Conservation (phyloP, 2,329 filamentous ascomycete species). For the Ploettnerulaceae sp. region DNA sequence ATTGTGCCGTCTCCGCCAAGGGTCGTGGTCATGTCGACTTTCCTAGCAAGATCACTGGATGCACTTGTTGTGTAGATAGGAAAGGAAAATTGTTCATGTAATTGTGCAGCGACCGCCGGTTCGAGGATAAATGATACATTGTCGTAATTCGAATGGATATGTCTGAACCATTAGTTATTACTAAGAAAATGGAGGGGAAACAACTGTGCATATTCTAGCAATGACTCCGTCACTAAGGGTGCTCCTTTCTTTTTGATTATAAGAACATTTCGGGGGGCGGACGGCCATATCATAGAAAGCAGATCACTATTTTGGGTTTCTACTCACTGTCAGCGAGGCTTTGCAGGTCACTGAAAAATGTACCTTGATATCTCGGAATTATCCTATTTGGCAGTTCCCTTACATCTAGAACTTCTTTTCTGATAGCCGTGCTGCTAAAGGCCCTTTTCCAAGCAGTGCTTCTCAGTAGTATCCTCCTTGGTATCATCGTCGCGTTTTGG, state of each 20-base stretch:
- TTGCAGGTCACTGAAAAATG: constrained; percentile 27
- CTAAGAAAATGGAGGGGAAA: neutral
- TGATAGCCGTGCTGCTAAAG: constrained; percentile 46
- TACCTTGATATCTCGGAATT: constrained; percentile 60
- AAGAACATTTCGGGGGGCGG: constrained; percentile 63
- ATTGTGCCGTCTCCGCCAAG: constrained; percentile 93
- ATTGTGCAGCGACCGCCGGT: constrained; percentile 62
- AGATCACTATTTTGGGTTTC: constrained; percentile 55
- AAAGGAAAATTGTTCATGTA: constrained; percentile 67
- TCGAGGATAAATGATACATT: constrained; percentile 80
- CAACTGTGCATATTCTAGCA: constrained; percentile 37
- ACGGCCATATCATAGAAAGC: constrained; percentile 62
- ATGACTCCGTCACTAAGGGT: constrained; percentile 33
- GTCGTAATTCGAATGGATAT: constrained; percentile 76
- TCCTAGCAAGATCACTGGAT: constrained; percentile 56
- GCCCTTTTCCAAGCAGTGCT: constrained; percentile 19
- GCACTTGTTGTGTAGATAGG: constrained; percentile 58
- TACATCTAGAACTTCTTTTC: constrained; percentile 47
- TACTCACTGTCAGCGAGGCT: constrained; percentile 41
- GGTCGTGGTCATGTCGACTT: constrained; percentile 84
- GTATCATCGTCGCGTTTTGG: constrained; percentile 12
- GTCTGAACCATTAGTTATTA: constrained; percentile 41
- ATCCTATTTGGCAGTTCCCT: constrained; percentile 49
- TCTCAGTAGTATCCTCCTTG: constrained; percentile 19
- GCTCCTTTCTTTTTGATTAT: constrained; percentile 63